Conservation (phyloP, 2,329 filamentous ascomycete genomes). For the Fusarium veterinarium region DNA sequence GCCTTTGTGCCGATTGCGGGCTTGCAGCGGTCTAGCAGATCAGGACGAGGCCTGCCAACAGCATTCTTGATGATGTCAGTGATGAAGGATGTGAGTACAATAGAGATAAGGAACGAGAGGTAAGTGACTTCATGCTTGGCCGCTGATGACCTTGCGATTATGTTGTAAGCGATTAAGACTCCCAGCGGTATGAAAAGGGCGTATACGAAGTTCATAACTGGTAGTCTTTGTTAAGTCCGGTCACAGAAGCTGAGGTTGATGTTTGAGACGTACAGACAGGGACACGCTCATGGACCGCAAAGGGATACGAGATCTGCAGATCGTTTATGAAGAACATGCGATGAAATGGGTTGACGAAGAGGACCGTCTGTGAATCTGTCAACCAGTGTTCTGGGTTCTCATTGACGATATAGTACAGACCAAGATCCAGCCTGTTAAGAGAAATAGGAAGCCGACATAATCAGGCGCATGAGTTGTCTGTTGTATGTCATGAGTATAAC, state of each 20-base stretch:
- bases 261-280: conserved; percentile 70
- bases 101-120: conserved; percentile 80
- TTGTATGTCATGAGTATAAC: not conserved
- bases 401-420: conserved; percentile 52
- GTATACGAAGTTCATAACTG: conserved; percentile 82
- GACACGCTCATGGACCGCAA: conserved; percentile 86
- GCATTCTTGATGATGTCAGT: conserved; percentile 94
- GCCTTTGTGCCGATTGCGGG: conserved; percentile 65
- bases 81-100: conserved; percentile 82
- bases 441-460: conserved; percentile 79
- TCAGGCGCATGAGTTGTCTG: conserved; percentile 88
- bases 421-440: conserved; percentile 75
- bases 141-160: conserved; percentile 68
- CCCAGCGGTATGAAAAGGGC: conserved; percentile 77
- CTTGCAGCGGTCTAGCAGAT: conserved; percentile 80
- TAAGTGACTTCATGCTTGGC: conserved; percentile 90
- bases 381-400: conserved; percentile 1
- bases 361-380: conserved; percentile 41
- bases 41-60: conserved; percentile 77
- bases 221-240: conserved; percentile 1
- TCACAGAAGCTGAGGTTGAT: not conserved
- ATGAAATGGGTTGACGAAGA: conserved; percentile 82
- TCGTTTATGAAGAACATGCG: conserved; percentile 94
- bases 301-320: conserved; percentile 84
- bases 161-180: conserved; percentile 74